phyloP scores from a whole-genome alignment of 305 asterid species.

The Fraxinus xanthoxyloides region DNA sequence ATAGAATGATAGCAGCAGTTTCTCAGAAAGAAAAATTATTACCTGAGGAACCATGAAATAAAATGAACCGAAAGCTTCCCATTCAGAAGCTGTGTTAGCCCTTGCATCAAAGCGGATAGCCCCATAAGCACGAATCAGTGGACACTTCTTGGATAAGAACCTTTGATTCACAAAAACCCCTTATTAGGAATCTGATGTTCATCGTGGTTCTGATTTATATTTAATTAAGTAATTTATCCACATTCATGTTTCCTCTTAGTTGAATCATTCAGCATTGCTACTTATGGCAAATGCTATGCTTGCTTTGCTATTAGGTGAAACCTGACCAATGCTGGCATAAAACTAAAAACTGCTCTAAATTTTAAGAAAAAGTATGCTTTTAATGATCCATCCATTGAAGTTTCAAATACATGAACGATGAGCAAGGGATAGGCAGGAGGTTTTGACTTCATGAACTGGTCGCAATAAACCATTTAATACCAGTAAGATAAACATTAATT shows the following conservation, averaged over 20 bases:
- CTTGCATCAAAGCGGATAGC: slow-evolving; percentile 79
- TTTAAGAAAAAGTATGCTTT: neutral
- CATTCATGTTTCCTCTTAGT: neutral
- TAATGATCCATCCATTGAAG: neutral
- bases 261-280: neutral
- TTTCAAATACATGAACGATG: neutral
- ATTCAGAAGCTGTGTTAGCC: slow-evolving; percentile 60
- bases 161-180: slow-evolving; percentile 25
- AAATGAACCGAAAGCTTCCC: slow-evolving; percentile 87
- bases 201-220: neutral
- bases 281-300: neutral
- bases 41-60: slow-evolving; percentile 96
- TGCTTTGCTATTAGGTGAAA: neutral
- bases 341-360: neutral
- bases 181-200: slow-evolving; percentile 12
- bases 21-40: slow-evolving; percentile 1
- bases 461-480: neutral
- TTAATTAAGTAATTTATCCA: neutral
- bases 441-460: neutral
- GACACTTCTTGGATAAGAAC: slow-evolving; percentile 81
- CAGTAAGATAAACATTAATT: neutral
- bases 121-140: slow-evolving; percentile 91
- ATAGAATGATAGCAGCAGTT: neutral
- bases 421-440: neutral
- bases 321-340: neutral